These are phyloP conservation scores for Xylariaceae sp. DNA, from an alignment of 2,329 filamentous ascomycete species.

Conservation along the genomic window DNA sequence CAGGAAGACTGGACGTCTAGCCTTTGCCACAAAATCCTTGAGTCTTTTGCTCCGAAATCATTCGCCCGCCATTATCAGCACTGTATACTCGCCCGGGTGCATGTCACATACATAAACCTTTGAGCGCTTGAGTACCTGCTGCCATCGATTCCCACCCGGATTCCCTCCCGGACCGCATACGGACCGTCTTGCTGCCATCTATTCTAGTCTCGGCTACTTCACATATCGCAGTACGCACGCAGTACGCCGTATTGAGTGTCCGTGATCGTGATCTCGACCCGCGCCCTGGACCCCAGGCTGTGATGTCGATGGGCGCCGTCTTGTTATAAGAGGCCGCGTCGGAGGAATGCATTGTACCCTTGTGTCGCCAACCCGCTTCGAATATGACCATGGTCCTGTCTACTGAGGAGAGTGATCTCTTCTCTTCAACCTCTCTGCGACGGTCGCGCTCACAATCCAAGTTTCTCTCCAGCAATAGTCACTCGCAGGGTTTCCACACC, in stretches of 20 bases:
- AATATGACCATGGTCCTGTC: constrained; percentile 53
- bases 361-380: constrained; percentile 5
- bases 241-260: background rate
- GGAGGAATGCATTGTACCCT: constrained; percentile 24
- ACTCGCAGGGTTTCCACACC: constrained; percentile 38
- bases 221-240: background rate
- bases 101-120: background rate
- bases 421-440: constrained; percentile 48
- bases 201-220: background rate
- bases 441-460: constrained; percentile 58
- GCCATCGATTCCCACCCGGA: background rate
- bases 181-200: constrained; percentile 2
- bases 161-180: constrained; percentile 6
- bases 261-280: background rate
- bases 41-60: background rate
- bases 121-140: constrained; percentile 10
- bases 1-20: background rate
- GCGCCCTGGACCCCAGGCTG: constrained; percentile 9
- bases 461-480: constrained; percentile 41
- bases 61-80: background rate
- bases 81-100: background rate
- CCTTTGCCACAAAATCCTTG: background rate
- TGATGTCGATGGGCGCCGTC: constrained; percentile 22
- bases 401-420: constrained; percentile 54
- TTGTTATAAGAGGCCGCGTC: constrained; percentile 23